Percentiles rank a stretch among this genome's conserved stretches.
Evolutionary conservation across 176 grass and related monocot genomes (phyloP).

Genomic region (Dendrocalamus sinicus): DNA sequence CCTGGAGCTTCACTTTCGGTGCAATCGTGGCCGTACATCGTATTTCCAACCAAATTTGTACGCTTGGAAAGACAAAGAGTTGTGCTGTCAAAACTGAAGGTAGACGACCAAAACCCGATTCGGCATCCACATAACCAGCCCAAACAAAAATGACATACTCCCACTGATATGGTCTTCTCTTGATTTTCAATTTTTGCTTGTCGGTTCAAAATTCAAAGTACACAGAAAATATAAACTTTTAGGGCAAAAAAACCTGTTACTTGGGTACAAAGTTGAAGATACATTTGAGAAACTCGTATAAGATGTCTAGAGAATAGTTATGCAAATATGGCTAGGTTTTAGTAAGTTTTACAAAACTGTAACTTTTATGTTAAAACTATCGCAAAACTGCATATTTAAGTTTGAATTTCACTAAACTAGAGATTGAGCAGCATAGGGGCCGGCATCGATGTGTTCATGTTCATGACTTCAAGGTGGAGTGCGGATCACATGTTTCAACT

Average conservation of each 20-base stretch:
- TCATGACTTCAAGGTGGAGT: too few relatives aligned
- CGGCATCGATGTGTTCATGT: too few relatives aligned
- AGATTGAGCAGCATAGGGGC: too few relatives aligned
- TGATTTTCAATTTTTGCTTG: background rate
- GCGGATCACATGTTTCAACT: too few relatives aligned
- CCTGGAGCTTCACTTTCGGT: constrained; percentile 20
- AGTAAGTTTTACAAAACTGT: too few relatives aligned
- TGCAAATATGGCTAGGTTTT: too few relatives aligned
- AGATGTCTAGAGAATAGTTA: too few relatives aligned
- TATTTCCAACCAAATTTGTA: background rate
- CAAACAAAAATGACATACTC: background rate
- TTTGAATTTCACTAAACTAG: too few relatives aligned
- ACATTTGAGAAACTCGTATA: background rate
- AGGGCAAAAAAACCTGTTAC: background rate
- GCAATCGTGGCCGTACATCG: background rate
- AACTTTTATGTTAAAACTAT: too few relatives aligned
- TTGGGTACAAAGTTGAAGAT: background rate
- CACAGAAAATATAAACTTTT: background rate
- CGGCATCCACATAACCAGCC: background rate
- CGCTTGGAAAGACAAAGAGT: too few relatives aligned
- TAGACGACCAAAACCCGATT: background rate
- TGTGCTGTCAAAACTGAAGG: background rate
- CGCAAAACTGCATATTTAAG: too few relatives aligned
- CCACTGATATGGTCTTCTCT: background rate
- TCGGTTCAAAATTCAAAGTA: background rate